Evolutionary conservation across 2,329 filamentous ascomycete genomes (phyloP).

Genomic region (Clonostachys solani): DNA sequence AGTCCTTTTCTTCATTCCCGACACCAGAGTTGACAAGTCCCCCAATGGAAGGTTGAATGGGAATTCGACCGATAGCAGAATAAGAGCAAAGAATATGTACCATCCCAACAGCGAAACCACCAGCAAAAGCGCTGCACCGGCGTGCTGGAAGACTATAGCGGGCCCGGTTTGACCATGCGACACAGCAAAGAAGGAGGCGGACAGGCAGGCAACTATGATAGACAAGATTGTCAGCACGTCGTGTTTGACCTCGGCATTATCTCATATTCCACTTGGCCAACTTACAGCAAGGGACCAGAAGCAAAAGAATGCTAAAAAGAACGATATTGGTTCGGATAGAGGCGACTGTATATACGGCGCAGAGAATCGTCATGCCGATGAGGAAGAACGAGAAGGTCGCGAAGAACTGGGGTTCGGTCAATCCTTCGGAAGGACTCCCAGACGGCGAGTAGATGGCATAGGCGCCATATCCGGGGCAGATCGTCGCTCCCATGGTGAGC

Average conservation of each 20-base stretch:
- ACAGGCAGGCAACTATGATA: slow-evolving; percentile 15
- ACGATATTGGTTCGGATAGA: slow-evolving; percentile 61
- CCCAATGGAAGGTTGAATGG: slow-evolving; percentile 43
- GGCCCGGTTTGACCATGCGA: slow-evolving; percentile 7
- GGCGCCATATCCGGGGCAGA: slow-evolving; percentile 41
- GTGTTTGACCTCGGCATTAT: not conserved
- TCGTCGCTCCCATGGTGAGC: slow-evolving; percentile 41
- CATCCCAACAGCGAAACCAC: slow-evolving; percentile 30
- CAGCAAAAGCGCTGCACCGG: slow-evolving; percentile 15
- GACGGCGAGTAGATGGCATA: slow-evolving; percentile 28
- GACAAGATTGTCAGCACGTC: not conserved
- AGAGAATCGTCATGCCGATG: slow-evolving; percentile 56
- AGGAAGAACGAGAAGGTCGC: slow-evolving; percentile 53
- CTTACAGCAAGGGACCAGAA: slow-evolving; percentile 36
- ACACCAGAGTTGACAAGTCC: slow-evolving; percentile 39
- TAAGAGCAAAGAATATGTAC: slow-evolving; percentile 44
- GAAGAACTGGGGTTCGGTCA: slow-evolving; percentile 37
- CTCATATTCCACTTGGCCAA: not conserved
- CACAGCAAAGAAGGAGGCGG: slow-evolving; percentile 20
- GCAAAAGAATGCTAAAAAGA: slow-evolving; percentile 58
- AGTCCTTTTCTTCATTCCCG: no score
- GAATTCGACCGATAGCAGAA: slow-evolving; percentile 46
- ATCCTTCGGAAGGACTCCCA: slow-evolving; percentile 23
- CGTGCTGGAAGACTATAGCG: slow-evolving; percentile 16
- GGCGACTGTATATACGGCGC: slow-evolving; percentile 57